Evolutionary conservation across 169 alveolate genomes (phyloP).

Genomic region (Babesia sp.): DNA sequence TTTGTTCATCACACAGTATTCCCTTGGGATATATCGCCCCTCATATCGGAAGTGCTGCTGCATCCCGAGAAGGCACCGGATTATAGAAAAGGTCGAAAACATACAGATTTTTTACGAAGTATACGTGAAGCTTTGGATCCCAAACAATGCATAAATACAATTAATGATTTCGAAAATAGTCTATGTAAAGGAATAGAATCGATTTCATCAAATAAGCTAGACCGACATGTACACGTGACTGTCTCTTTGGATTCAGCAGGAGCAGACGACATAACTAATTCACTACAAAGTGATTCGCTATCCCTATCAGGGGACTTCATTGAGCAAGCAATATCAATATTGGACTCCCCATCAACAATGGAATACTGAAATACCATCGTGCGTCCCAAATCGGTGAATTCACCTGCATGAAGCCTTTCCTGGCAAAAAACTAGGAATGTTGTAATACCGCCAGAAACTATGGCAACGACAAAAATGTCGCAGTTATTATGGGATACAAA

Average conservation of each 20-base stretch:
- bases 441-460: too few relatives aligned
- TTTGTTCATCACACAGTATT: conserved; percentile 78
- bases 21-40: conserved; percentile 69
- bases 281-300: neutral
- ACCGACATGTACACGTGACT: conserved; percentile 13
- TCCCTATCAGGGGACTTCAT: conserved; percentile 13
- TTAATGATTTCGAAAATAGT: conserved; percentile 5
- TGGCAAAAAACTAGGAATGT: too few relatives aligned
- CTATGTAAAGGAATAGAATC: conserved; percentile 2
- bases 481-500: too few relatives aligned
- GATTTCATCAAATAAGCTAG: neutral
- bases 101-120: conserved; percentile 53
- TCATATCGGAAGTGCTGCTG: conserved; percentile 59
- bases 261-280: neutral
- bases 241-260: neutral
- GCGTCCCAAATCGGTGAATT: too few relatives aligned
- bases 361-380: too few relatives aligned
- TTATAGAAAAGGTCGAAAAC: conserved; percentile 69
- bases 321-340: conserved; percentile 13
- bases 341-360: neutral
- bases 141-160: neutral
- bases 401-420: too few relatives aligned
- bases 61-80: conserved; percentile 69
- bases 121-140: conserved; percentile 22
- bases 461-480: too few relatives aligned